Base-by-base conservation (phyloP, 108 stramenopile species). In the Cyclotella sp. region DNA sequence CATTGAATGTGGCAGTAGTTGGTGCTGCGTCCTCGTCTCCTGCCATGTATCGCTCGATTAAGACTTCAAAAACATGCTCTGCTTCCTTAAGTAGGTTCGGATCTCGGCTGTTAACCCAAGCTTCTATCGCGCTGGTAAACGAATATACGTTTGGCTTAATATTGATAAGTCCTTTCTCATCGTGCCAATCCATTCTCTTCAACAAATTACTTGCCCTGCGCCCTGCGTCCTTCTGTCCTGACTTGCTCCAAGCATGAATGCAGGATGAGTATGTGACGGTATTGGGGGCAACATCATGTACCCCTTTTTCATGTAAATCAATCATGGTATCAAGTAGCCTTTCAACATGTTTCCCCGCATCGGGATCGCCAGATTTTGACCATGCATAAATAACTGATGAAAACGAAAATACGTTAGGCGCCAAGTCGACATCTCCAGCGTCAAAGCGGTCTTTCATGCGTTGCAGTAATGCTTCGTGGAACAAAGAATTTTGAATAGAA, bases 171-270 rank as follows among this genome's bases (percentile, higher is more conserved):
- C 75, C 79, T 47, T 73, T 55, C 41, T 73, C 43, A 47, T 78
- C 77, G 26, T 43, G 61, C 60, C 75, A 9, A 77, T 91, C 88
- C 76, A 91, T 81, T 62, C 78, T 76, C 28, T 78, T 78, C 30
- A 92, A 61, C 40, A 88, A 55, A 24, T 41, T 51, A 49, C 84
- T 68, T 8, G 88, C 91, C 29, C 82, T 70, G 1, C 68, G 58
- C 9, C 87, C 89, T 12, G 91, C 87, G 28, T 87, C 70, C 18
- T 63, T 73, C 7, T 73, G 65, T 18, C 77, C 75, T 12, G 85
- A 86, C 26, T 75, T 73, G 9, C 83, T 73, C 88, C 89, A 90
- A 39, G 92, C 90, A 15, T 85, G 62, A 66, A 93, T 93, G 63
- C 86, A 88, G 7, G 87, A 72, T 9, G 86, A 89, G 49, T 87